Evolutionary conservation across 257 asterid species (phyloP).

Genomic region (Solanum phureja): DNA sequence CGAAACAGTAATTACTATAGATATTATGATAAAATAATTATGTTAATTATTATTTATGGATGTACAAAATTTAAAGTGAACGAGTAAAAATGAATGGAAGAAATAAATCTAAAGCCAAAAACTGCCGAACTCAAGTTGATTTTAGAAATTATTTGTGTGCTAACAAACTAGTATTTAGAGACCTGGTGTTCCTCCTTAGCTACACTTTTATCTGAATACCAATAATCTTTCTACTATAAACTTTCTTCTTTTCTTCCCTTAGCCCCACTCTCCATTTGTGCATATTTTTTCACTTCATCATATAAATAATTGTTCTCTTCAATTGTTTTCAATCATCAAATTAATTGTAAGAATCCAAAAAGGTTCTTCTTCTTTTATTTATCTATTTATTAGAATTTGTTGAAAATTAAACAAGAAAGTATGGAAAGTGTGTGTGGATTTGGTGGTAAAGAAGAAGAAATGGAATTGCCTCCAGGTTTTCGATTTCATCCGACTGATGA

Average conservation of each 20-base stretch:
- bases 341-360: not conserved
- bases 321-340: not conserved
- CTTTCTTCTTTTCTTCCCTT: constrained; percentile 1
- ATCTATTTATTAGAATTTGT: not conserved
- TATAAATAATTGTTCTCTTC: not conserved
- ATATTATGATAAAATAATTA: not conserved
- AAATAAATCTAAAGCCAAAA: not conserved
- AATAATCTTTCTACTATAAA: constrained; percentile 21
- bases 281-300: not conserved
- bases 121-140: not conserved
- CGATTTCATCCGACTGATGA: constrained; percentile 74
- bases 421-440: not conserved
- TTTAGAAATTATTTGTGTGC: constrained; percentile 10
- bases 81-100: too few relatives aligned
- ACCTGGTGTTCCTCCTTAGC: constrained; percentile 20
- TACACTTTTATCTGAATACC: constrained; percentile 13
- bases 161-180: constrained; percentile 29
- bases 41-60: too few relatives aligned
- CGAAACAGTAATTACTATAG: accelerated
- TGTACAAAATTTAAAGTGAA: accelerated
- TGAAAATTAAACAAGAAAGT: not conserved
- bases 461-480: constrained; percentile 66
- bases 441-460: constrained; percentile 9
- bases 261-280: constrained; percentile 1
- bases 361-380: not conserved